phyloP scores from a whole-genome alignment of 805 yeast species.

The Pichia occidentalis region DNA sequence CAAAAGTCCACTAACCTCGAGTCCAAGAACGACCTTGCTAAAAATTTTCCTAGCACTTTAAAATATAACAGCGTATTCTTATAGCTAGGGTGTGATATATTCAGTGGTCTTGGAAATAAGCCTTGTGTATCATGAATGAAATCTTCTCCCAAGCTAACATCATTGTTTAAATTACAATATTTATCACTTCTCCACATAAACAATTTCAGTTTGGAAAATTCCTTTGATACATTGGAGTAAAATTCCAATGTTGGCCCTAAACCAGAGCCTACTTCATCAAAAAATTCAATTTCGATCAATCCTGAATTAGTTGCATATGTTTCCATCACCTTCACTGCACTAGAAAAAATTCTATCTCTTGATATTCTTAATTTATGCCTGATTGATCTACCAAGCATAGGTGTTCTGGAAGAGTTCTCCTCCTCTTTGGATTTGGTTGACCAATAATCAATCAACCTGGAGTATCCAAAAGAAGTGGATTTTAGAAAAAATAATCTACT shows the following conservation, averaged over 20 bases:
- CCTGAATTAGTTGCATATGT: slow-evolving; percentile 76
- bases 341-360: slow-evolving; percentile 59
- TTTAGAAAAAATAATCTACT: slow-evolving; percentile 72
- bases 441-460: slow-evolving; percentile 78
- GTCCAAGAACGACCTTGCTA: slow-evolving; percentile 83
- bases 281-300: slow-evolving; percentile 77
- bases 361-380: slow-evolving; percentile 77
- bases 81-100: slow-evolving; percentile 29
- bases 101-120: slow-evolving; percentile 67
- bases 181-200: slow-evolving; percentile 62
- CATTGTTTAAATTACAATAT: background rate
- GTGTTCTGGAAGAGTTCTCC: slow-evolving; percentile 22
- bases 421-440: slow-evolving; percentile 37
- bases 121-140: slow-evolving; percentile 44
- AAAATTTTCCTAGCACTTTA: slow-evolving; percentile 66
- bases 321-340: slow-evolving; percentile 73
- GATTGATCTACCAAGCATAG: slow-evolving; percentile 67
- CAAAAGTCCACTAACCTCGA: slow-evolving; percentile 81
- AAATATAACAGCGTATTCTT: slow-evolving; percentile 46
- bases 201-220: slow-evolving; percentile 52
- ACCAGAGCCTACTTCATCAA: slow-evolving; percentile 93
- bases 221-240: slow-evolving; percentile 73
- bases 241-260: slow-evolving; percentile 94
- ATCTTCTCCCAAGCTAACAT: slow-evolving; percentile 15
- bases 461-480: slow-evolving; percentile 86